phyloP scores from a whole-genome alignment of 2,329 filamentous ascomycete species.

The Macroventuria anomochaeta region DNA sequence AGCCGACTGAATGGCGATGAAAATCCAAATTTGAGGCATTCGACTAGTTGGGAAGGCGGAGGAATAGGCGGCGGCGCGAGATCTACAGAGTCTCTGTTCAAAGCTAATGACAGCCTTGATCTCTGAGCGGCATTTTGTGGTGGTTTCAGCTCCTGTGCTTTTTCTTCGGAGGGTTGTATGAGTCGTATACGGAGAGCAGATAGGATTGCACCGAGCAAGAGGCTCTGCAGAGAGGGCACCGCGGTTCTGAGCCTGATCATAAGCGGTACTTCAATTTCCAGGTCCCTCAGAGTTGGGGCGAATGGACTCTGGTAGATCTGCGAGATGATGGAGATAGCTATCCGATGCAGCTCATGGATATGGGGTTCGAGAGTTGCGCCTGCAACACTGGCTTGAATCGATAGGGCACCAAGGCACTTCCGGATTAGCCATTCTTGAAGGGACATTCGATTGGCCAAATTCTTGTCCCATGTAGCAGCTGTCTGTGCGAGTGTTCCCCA shows the following conservation, averaged over 20 bases:
- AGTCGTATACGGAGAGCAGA: constrained; percentile 70
- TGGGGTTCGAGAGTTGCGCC: constrained; percentile 48
- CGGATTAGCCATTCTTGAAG: constrained; percentile 73
- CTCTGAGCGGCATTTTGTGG: constrained; percentile 31
- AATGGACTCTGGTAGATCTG: constrained; percentile 72
- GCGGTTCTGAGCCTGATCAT: constrained; percentile 69
- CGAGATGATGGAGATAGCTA: constrained; percentile 68
- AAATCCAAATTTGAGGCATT: constrained; percentile 82
- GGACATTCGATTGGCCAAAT: constrained; percentile 54
- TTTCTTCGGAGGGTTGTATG: constrained; percentile 36
- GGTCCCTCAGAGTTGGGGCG: constrained; percentile 62
- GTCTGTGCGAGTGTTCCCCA: constrained; percentile 75
- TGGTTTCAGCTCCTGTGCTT: constrained; percentile 28
- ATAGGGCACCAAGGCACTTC: constrained; percentile 69
- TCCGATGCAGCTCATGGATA: constrained; percentile 71
- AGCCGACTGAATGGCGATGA: constrained; percentile 74
- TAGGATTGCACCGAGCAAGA: constrained; percentile 79
- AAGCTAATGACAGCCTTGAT: constrained; percentile 39
- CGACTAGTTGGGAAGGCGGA: constrained; percentile 76
- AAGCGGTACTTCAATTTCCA: constrained; percentile 73
- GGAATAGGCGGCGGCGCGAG: constrained; percentile 44
- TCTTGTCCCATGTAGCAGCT: constrained; percentile 57
- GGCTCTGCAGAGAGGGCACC: constrained; percentile 72
- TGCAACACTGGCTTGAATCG: constrained; percentile 49
- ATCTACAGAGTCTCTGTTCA: constrained; percentile 40